These are phyloP conservation scores for Podila horticola DNA, from an alignment of 192 early-diverging fungal genomes.

Conservation along the genomic window DNA sequence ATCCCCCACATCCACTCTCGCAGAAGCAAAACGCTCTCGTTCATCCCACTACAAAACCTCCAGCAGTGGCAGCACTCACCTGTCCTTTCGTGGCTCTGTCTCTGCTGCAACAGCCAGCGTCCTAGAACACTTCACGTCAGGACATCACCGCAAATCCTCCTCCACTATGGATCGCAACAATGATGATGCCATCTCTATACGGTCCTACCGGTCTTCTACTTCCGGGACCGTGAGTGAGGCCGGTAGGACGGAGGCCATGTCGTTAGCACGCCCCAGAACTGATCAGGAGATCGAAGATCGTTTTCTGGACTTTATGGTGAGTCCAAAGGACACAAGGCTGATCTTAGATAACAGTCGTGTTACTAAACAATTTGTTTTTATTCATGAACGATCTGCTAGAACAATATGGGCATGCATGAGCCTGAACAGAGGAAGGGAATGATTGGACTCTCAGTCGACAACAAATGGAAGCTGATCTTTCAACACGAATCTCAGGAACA, in stretches of 20 bases:
- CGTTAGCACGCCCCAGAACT: constrained; percentile 35
- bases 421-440: constrained; percentile 57
- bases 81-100: background rate
- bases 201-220: constrained; percentile 27
- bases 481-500: constrained; percentile 60
- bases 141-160: constrained; percentile 10
- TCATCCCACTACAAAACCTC: background rate
- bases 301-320: constrained; percentile 68
- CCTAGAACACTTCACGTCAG: constrained; percentile 10
- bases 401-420: constrained; percentile 63
- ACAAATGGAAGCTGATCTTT: constrained; percentile 69
- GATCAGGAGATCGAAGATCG: constrained; percentile 63
- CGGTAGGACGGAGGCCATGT: constrained; percentile 42
- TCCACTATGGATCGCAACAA: constrained; percentile 42
- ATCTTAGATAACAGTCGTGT: background rate
- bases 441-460: constrained; percentile 58
- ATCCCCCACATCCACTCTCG: background rate
- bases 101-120: constrained; percentile 6
- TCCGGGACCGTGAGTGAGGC: constrained; percentile 34
- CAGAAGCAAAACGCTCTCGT: background rate
- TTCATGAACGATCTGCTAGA: constrained; percentile 31
- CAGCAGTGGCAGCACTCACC: background rate
- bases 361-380: background rate
- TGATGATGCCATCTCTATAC: constrained; percentile 34
- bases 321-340: background rate